These are phyloP conservation scores for Hagleromyces aurorensis DNA, from an alignment of 805 yeast genomes.

Conservation along the genomic window DNA sequence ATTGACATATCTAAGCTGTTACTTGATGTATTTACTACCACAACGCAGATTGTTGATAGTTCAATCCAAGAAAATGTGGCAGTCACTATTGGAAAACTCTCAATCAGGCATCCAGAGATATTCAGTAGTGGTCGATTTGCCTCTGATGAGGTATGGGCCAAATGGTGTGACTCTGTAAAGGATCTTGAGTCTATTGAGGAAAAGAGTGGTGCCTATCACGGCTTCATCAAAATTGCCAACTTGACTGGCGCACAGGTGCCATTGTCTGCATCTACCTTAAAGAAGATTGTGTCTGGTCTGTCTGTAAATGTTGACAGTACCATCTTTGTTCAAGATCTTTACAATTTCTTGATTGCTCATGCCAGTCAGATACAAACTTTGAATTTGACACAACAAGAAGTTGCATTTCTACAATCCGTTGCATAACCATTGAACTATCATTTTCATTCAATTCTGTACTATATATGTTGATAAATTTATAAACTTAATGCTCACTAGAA, in stretches of 20 bases:
- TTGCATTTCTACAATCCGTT: conserved; percentile 17
- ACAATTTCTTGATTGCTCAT: conserved; percentile 21
- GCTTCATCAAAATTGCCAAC: conserved; percentile 64
- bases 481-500: too few relatives aligned
- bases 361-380: conserved; percentile 17
- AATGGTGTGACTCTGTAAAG: conserved; percentile 67
- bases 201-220: conserved; percentile 79
- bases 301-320: conserved; percentile 24
- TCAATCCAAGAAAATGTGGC: conserved; percentile 80
- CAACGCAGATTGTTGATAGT: conserved; percentile 20
- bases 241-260: conserved; percentile 14
- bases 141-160: conserved; percentile 36
- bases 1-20: conserved; percentile 25
- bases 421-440: not conserved
- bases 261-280: conserved; percentile 18
- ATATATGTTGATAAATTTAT: too few relatives aligned
- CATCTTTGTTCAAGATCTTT: conserved; percentile 25
- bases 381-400: conserved; percentile 16
- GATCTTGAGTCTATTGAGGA: conserved; percentile 74
- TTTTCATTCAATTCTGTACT: not conserved
- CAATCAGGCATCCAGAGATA: conserved; percentile 51
- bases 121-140: conserved; percentile 41
- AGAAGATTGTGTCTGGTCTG: conserved; percentile 23
- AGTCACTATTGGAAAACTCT: conserved; percentile 82
- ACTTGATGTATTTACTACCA: conserved; percentile 24